A percentile compares a stretch with the other conserved stretches of the same genome.
phyloP scores from a whole-genome alignment of 2,329 filamentous ascomycete genomes.

The Apiospora marii region DNA sequence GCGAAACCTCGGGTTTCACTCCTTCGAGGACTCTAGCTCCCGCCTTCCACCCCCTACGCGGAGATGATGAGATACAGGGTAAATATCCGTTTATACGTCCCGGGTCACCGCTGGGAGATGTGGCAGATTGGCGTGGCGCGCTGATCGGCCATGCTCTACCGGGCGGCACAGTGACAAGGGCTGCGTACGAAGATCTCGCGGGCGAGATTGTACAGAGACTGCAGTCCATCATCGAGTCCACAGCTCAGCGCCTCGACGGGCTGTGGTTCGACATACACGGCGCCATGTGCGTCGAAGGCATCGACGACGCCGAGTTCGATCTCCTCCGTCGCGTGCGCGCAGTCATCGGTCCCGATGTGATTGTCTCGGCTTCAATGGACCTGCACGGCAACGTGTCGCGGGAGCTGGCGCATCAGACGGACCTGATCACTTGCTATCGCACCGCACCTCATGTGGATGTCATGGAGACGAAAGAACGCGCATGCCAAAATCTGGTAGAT shows the following conservation, averaged over 20 bases:
- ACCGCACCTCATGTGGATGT: conserved; percentile 61
- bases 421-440: conserved; percentile 61
- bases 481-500: conserved; percentile 56
- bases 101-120: conserved; percentile 48
- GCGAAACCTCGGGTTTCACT: conserved; percentile 62
- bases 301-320: conserved; percentile 57
- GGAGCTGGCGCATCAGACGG: conserved; percentile 55
- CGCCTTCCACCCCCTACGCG: conserved; percentile 58
- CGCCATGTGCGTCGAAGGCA: conserved; percentile 60
- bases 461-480: conserved; percentile 57
- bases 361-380: conserved; percentile 64
- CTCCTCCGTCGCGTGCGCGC: conserved; percentile 53
- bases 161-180: conserved; percentile 55
- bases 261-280: conserved; percentile 65
- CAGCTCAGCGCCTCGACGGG: conserved; percentile 48
- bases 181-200: conserved; percentile 54
- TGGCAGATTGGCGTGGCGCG: conserved; percentile 57
- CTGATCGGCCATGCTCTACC: conserved; percentile 60
- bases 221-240: conserved; percentile 26
- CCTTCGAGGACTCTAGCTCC: conserved; percentile 55
- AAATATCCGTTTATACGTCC: conserved; percentile 55
- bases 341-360: conserved; percentile 53
- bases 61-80: conserved; percentile 48
- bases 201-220: conserved; percentile 40
- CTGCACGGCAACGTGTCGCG: conserved; percentile 62